These are phyloP conservation scores for Xylogone sp. DNA, from an alignment of 2,329 filamentous ascomycete species.

Conservation along the genomic window DNA sequence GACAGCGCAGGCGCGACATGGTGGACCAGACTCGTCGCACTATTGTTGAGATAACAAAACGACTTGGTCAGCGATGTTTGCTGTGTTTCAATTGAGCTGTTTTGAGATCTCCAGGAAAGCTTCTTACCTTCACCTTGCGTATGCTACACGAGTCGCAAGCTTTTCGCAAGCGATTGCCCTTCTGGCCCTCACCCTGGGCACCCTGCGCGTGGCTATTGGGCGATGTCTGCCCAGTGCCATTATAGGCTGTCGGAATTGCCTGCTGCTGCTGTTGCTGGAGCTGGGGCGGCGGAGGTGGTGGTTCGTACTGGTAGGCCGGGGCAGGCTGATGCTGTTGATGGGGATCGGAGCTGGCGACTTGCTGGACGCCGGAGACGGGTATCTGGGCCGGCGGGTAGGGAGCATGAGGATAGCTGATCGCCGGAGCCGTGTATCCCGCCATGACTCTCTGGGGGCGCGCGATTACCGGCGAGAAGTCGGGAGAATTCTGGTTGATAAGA, in stretches of 20 bases:
- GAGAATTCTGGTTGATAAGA: conserved; percentile 3
- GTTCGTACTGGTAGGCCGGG: conserved; percentile 11
- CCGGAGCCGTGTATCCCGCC: conserved; percentile 13
- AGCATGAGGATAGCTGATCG: conserved; percentile 7
- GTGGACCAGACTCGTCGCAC: conserved; percentile 64
- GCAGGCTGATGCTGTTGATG: conserved; percentile 6
- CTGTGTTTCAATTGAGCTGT: not conserved
- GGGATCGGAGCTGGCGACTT: conserved; percentile 1
- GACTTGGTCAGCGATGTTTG: not conserved
- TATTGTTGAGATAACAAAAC: conserved; percentile 29
- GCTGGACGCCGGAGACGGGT: conserved; percentile 6
- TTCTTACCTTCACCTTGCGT: conserved; percentile 48
- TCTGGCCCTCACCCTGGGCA: conserved; percentile 15
- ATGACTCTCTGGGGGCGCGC: conserved; percentile 6
- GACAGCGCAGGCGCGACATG: conserved; percentile 60
- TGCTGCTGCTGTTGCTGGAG: conserved; percentile 12
- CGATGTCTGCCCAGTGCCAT: conserved; percentile 14
- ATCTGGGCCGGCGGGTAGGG: not conserved
- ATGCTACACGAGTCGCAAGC: conserved; percentile 50
- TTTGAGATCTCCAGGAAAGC: conserved; percentile 1
- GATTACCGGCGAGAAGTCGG: conserved; percentile 18
- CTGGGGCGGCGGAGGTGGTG: conserved; percentile 7
- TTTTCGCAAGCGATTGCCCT: conserved; percentile 38
- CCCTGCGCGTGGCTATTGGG: conserved; percentile 11
- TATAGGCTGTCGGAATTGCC: conserved; percentile 8